These are phyloP conservation scores for Firmiana major DNA, from an alignment of 345 rosid genomes.

Conservation along the genomic window DNA sequence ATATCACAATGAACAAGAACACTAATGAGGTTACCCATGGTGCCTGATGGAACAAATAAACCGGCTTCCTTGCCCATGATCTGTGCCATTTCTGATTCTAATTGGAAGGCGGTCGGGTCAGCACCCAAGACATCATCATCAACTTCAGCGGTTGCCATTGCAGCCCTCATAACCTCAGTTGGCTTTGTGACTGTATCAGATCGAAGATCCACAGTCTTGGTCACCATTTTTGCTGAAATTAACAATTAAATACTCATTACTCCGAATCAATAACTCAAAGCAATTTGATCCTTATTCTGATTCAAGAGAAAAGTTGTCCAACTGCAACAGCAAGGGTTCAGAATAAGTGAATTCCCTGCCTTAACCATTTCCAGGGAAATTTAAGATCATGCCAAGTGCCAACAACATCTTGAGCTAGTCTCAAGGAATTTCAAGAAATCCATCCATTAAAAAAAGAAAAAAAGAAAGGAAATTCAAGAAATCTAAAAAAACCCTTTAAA, in stretches of 20 bases:
- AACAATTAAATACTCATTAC: constrained; percentile 6
- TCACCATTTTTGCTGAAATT: constrained; percentile 49
- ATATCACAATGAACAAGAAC: constrained; percentile 84
- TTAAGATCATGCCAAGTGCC: neutral
- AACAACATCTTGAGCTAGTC: constrained; percentile 6
- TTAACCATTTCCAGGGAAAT: neutral
- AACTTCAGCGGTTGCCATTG: constrained; percentile 88
- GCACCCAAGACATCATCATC: constrained; percentile 75
- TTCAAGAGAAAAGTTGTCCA: neutral
- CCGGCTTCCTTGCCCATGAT: constrained; percentile 85
- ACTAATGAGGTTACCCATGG: constrained; percentile 92
- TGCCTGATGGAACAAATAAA: constrained; percentile 86
- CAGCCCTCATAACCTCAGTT: constrained; percentile 81
- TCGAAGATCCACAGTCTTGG: constrained; percentile 75
- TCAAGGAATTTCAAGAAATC: neutral
- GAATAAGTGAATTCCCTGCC: too few relatives aligned
- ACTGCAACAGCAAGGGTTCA: too few relatives aligned
- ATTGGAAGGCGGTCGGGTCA: constrained; percentile 63
- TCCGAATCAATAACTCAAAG: neutral
- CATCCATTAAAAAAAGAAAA: neutral
- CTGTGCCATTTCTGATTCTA: constrained; percentile 75
- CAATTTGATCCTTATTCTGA: constrained; percentile 6
- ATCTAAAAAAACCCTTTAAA: neutral
- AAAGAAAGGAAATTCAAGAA: neutral
- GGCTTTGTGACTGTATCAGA: constrained; percentile 94